Percentiles rank a stretch among this genome's conserved stretches.
Evolutionary conservation across 257 asterid species (phyloP).

Genomic region (Plantago elongata): DNA sequence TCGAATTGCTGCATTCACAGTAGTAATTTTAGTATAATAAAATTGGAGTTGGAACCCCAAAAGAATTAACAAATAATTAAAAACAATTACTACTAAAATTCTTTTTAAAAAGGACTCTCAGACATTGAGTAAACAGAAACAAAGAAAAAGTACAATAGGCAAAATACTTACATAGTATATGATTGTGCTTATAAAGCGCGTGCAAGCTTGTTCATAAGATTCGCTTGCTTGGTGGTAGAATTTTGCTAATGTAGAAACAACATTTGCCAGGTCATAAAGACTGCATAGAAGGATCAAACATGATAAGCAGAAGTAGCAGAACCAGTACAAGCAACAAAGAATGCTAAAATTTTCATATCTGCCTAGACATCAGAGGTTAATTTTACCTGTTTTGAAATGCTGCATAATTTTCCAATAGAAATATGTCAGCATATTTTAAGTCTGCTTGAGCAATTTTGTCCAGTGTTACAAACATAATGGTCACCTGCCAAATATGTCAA

Average conservation of each 20-base stretch:
- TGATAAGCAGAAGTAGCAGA: slow-evolving; percentile 14
- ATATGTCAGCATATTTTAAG: slow-evolving; percentile 66
- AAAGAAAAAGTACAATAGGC: slow-evolving; percentile 15
- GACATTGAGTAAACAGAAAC: neutral
- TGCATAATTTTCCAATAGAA: slow-evolving; percentile 95
- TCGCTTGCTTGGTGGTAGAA: slow-evolving; percentile 99
- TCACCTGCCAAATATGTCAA: slow-evolving; percentile 59
- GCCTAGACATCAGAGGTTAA: slow-evolving; percentile 16
- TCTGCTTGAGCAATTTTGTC: slow-evolving; percentile 92
- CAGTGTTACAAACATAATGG: slow-evolving; percentile 92
- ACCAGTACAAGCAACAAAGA: slow-evolving; percentile 9
- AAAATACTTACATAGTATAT: slow-evolving; percentile 66
- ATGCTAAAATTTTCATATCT: neutral
- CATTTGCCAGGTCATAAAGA: slow-evolving; percentile 92
- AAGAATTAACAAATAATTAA: slow-evolving; percentile 12
- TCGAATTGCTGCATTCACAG: slow-evolving; percentile 80
- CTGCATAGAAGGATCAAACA: slow-evolving; percentile 46
- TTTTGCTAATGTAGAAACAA: slow-evolving; percentile 89
- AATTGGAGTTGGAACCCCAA: slow-evolving; percentile 13
- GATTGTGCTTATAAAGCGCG: slow-evolving; percentile 75
- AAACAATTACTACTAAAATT: no score
- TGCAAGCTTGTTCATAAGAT: slow-evolving; percentile 87
- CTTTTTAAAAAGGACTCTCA: neutral
- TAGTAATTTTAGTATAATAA: slow-evolving; percentile 11
- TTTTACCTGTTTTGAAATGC: slow-evolving; percentile 94